Conservation (phyloP, 2,329 filamentous ascomycete genomes). For the Thelonectria blattea region DNA sequence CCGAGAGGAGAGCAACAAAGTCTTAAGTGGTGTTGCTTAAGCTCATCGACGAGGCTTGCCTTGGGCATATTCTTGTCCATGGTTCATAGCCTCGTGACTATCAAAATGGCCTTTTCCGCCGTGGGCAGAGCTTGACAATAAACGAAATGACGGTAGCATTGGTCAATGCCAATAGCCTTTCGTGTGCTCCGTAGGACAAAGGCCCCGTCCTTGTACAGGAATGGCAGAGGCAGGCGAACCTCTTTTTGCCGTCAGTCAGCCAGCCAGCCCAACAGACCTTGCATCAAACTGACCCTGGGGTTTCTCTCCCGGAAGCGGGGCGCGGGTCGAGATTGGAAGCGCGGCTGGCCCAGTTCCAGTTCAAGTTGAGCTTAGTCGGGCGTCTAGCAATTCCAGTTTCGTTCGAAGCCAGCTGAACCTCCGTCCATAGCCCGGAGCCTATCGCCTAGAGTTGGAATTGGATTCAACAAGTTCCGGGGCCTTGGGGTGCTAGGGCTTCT, state of each 20-base stretch:
- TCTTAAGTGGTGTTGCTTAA: constrained; percentile 21
- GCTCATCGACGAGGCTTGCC: constrained; percentile 25
- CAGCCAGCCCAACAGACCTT: constrained; percentile 22
- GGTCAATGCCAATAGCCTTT: constrained; percentile 9
- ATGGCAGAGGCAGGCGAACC: constrained; percentile 15
- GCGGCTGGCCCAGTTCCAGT: constrained; percentile 4
- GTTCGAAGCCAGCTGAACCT: constrained; percentile 18
- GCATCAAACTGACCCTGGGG: constrained; percentile 1
- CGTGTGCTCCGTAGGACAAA: constrained; percentile 7
- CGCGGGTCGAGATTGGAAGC: constrained; percentile 8
- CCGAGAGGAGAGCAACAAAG: neutral
- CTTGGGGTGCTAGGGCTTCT: neutral
- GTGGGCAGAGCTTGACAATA: neutral
- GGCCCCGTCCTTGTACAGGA: neutral
- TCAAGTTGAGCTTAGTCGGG: constrained; percentile 11
- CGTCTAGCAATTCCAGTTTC: constrained; percentile 10
- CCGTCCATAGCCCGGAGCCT: constrained; percentile 3
- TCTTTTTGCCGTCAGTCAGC: constrained; percentile 23
- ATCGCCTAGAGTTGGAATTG: neutral
- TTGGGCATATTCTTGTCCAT: constrained; percentile 3
- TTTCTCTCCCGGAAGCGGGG: constrained; percentile 13
- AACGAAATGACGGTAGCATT: constrained; percentile 19
- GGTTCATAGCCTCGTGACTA: constrained; percentile 8
- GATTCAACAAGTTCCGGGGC: neutral
- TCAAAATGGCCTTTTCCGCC: neutral